Conservation (phyloP, 306 rosid genomes). For the Inga leiocalycina region DNA sequence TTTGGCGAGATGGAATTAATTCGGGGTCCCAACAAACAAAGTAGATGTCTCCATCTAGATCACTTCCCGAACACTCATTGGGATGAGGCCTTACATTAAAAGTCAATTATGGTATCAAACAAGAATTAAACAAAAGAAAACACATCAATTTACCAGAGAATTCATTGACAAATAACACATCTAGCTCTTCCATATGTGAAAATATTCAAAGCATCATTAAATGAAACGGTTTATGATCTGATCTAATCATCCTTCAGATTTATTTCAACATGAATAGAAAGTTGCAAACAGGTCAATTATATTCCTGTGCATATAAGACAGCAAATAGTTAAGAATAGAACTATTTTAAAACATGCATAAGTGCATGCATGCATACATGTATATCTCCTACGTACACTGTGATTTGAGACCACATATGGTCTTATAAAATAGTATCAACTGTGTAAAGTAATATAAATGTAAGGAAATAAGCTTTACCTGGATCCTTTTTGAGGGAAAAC, state of each 20-base stretch:
- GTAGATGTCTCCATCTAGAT: slow-evolving; percentile 82
- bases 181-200: background rate
- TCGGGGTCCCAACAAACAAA: slow-evolving; percentile 79
- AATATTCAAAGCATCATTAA: background rate
- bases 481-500: slow-evolving; percentile 75
- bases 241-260: background rate
- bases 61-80: slow-evolving; percentile 92
- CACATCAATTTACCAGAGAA: background rate
- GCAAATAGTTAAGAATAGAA: background rate
- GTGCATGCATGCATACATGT: background rate
- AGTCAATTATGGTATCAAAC: slow-evolving; percentile 26
- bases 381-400: background rate
- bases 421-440: slow-evolving; percentile 1
- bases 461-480: slow-evolving; percentile 48
- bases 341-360: background rate
- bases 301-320: background rate
- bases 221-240: background rate
- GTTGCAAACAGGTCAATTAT: background rate
- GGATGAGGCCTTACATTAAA: slow-evolving; percentile 73
- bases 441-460: background rate
- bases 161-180: slow-evolving; percentile 1
- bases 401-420: background rate
- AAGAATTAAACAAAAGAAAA: background rate
- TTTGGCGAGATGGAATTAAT: slow-evolving; percentile 47
- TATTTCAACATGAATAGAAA: background rate